phyloP scores from a whole-genome alignment of 257 asterid species.

The Nicotiana tabacum region DNA sequence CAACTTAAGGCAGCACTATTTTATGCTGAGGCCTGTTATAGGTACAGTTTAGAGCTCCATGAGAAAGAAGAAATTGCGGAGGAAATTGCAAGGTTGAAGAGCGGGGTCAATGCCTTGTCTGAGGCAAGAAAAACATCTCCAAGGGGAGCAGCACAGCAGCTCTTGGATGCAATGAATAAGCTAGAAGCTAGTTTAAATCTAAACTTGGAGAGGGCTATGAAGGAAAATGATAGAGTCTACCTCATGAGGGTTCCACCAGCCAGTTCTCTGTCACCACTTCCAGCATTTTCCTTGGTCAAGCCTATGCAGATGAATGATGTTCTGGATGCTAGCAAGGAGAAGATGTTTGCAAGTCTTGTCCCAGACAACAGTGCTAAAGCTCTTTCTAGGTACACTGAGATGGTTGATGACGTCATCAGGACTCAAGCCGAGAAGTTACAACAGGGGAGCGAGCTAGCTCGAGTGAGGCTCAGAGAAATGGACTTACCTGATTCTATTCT shows the following conservation, averaged over 20 bases:
- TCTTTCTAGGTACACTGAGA: conserved; percentile 92
- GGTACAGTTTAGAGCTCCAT: conserved; percentile 87
- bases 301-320: conserved; percentile 84
- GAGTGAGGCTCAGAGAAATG: conserved; percentile 95
- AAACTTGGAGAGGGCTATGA: conserved; percentile 83
- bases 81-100: conserved; percentile 93
- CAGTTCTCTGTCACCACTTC: conserved; percentile 77
- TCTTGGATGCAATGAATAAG: conserved; percentile 70
- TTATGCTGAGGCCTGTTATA: conserved; percentile 88
- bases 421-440: conserved; percentile 96
- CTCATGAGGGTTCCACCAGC: conserved; percentile 92
- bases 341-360: conserved; percentile 89
- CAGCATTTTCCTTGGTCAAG: conserved; percentile 89
- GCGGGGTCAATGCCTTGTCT: conserved; percentile 61
- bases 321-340: conserved; percentile 83
- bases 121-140: conserved; percentile 82
- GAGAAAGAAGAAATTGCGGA: conserved; percentile 95
- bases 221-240: conserved; percentile 96
- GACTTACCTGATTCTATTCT: conserved; percentile 93
- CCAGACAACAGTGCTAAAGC: conserved; percentile 95
- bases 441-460: conserved; percentile 97
- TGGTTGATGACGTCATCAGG: conserved; percentile 90
- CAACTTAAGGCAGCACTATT: conserved; percentile 91
- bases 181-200: conserved; percentile 61
- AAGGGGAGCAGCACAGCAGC: conserved; percentile 85